Percentiles rank a stretch among this genome's conserved stretches.
Evolutionary conservation across 148 eudicot species (phyloP).

Genomic region (Selenicereus undatus): DNA sequence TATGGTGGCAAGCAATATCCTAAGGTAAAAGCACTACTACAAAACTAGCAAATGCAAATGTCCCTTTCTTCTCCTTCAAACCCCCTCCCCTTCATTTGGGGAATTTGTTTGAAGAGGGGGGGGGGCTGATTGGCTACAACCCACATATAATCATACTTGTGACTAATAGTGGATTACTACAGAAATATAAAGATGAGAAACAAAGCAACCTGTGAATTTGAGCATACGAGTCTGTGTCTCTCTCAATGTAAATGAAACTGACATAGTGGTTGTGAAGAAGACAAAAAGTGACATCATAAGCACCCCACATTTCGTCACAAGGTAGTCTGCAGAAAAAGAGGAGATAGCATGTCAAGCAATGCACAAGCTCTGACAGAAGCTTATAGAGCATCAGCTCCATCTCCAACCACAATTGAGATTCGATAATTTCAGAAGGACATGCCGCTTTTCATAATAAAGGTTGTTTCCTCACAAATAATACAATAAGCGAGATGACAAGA

Average conservation of each 20-base stretch:
- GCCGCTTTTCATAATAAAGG: neutral
- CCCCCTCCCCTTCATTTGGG: too few relatives aligned
- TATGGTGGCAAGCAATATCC: neutral
- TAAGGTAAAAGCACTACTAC: neutral
- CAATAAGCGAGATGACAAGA: neutral
- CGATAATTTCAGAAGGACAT: neutral
- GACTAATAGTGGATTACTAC: neutral
- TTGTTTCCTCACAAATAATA: neutral
- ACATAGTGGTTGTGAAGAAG: constrained; percentile 99
- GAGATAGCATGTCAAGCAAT: constrained; percentile 10
- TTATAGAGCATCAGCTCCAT: neutral
- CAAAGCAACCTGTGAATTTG: constrained; percentile 83
- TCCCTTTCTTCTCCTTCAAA: neutral
- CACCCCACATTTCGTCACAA: constrained; percentile 96
- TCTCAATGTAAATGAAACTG: constrained; percentile 96
- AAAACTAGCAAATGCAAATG: neutral
- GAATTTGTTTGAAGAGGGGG: neutral
- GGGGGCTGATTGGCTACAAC: neutral
- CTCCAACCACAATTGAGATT: neutral
- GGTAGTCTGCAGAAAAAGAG: constrained; percentile 65
- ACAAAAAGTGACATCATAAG: constrained; percentile 99
- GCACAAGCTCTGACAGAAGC: neutral
- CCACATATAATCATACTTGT: neutral
- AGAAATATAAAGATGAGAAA: neutral
- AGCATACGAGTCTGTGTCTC: constrained; percentile 99